These are phyloP conservation scores for Lactifluus volemus DNA, from an alignment of 768 basidiomycete species.

Conservation along the genomic window DNA sequence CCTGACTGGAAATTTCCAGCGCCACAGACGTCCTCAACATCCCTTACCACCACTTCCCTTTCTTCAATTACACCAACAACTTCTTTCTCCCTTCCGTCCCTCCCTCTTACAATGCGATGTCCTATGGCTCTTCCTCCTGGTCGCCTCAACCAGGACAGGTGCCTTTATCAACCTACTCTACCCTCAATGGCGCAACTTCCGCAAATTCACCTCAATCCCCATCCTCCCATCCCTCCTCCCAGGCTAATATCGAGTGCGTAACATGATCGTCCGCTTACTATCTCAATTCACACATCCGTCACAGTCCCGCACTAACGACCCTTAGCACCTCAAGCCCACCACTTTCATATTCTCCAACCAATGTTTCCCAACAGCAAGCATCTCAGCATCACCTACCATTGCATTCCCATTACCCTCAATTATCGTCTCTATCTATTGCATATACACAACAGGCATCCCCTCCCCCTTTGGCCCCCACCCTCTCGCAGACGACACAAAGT, in stretches of 20 bases:
- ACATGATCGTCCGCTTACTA: background rate
- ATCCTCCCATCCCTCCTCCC: conserved; percentile 29
- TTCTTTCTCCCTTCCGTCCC: conserved; percentile 35
- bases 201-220: conserved; percentile 31
- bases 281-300: conserved; percentile 17
- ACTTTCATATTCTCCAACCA: conserved; percentile 17
- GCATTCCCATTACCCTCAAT: conserved; percentile 31
- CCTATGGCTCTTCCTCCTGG: conserved; percentile 48
- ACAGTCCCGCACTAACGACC: conserved; percentile 24
- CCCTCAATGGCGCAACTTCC: conserved; percentile 65
- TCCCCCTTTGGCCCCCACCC: conserved; percentile 11
- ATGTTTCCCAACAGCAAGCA: conserved; percentile 38
- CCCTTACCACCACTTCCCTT: conserved; percentile 32
- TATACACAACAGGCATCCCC: conserved; percentile 17
- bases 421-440: conserved; percentile 27
- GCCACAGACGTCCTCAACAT: conserved; percentile 32
- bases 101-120: conserved; percentile 43
- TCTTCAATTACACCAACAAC: conserved; percentile 27
- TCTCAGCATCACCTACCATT: conserved; percentile 33
- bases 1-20: conserved; percentile 18
- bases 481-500: conserved; percentile 11
- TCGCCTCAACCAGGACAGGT: conserved; percentile 32
- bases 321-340: conserved; percentile 19
- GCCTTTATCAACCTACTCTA: conserved; percentile 69
- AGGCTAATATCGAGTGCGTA: conserved; percentile 20